Evolutionary conservation across 176 grass and related monocot genomes (phyloP), one percentile per base, ranked within the genome.

Genomic region (Tuctoria greenei): DNA sequence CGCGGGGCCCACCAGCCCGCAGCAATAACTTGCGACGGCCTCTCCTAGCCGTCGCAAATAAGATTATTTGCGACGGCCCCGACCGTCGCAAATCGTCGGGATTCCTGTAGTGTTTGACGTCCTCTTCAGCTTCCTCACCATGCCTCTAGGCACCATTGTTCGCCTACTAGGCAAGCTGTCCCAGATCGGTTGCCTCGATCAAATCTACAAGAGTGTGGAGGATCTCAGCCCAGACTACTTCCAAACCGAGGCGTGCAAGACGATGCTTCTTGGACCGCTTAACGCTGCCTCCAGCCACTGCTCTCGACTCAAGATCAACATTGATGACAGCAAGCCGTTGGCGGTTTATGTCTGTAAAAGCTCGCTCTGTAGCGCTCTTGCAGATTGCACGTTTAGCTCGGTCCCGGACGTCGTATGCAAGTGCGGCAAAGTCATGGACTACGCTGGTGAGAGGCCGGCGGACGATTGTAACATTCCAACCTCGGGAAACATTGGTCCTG

Each of bases 111-210:
- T n/a, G n/a, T n/a, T n/a, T n/a, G n/a, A n/a, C n/a, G n/a, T n/a
- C n/a, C n/a, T n/a, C 18, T 78, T 94, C 23, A 69, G 85, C 56
- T 94, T 94, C 54, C 82, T 94, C 37, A 86, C 82, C 16, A 65
- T 86, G 57, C 88, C 92, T 1, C 46, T 90, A 0, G 88, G 74
- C 74, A 81, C 82, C 24, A 0, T 86, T 45, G 45, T 81, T 26
- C 76, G 73, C 14, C 44, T 88, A 2, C 50, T 85, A 10, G 70
- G 64, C 65, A 88, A 81, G 78, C 56, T 76, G 10, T 73, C 77
- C 12, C 64, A 55, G 26, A 5, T 69, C 0, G 79, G 83, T 2
- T 80, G 70, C 80, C 47, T 90, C 11, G 75, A 83, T 26, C 36
- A 66, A 44, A 0, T 90, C 21, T 83, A 86, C 64, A 64, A 66